Evolutionary conservation across 1,284 basidiomycete species (phyloP).

Genomic region (Ceratobasidium sp.): DNA sequence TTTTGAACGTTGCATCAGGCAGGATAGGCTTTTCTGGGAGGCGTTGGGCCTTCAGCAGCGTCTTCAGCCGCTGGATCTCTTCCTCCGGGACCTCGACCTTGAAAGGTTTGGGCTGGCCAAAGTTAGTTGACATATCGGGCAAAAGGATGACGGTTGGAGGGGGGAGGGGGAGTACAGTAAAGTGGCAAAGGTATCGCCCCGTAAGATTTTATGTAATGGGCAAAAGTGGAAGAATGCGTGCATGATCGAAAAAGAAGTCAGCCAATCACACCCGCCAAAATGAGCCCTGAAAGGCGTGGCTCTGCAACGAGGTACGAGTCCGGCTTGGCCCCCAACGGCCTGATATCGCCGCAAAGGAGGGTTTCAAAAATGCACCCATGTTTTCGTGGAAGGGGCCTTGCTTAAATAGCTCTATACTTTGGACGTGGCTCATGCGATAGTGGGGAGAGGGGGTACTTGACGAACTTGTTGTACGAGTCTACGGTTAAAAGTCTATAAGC

Average conservation of each 20-base stretch:
- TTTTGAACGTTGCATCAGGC: conserved; percentile 29
- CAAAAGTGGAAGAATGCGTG: not conserved
- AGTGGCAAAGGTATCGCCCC: not conserved
- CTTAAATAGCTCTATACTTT: too few species aligned
- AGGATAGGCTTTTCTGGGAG: conserved; percentile 32
- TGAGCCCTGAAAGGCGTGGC: not conserved
- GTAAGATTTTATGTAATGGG: conserved; percentile 1
- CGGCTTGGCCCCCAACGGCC: not conserved
- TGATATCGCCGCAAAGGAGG: not conserved
- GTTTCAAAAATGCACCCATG: not conserved
- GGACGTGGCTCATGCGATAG: too few species aligned
- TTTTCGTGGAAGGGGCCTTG: too few species aligned
- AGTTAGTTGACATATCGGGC: not conserved
- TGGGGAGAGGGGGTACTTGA: too few species aligned
- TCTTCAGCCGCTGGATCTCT: conserved; percentile 31
- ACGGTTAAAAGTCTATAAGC: too few species aligned
- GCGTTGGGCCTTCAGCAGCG: conserved; percentile 20
- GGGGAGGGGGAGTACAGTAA: not conserved
- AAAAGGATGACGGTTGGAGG: not conserved
- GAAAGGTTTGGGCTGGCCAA: conserved; percentile 40
- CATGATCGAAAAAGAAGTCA: not conserved
- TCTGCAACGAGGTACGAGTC: not conserved
- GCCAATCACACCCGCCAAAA: conserved; percentile 12
- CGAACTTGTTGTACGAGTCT: too few species aligned
- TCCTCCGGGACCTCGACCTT: conserved; percentile 21